These are phyloP conservation scores for Cyberlindnera veronae DNA, from an alignment of 805 yeast species.

Conservation along the genomic window DNA sequence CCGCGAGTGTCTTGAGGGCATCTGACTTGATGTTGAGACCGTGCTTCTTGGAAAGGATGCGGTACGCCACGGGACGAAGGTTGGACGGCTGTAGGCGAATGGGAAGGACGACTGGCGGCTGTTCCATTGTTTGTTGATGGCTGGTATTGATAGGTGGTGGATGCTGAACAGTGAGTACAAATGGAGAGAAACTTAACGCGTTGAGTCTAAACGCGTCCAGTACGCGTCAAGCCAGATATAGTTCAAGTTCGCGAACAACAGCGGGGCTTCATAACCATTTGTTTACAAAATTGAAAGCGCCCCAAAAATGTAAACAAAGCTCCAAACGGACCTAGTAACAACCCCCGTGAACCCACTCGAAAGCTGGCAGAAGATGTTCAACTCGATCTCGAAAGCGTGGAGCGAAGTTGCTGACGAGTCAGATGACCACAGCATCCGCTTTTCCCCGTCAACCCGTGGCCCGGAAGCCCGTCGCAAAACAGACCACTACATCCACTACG, in stretches of 20 bases:
- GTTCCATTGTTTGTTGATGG: conserved; percentile 15
- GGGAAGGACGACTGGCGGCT: conserved; percentile 51
- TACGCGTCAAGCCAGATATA: conserved; percentile 10
- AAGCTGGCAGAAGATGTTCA: conserved; percentile 17
- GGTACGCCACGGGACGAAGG: conserved; percentile 86
- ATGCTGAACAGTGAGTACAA: too few relatives aligned
- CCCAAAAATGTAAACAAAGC: conserved; percentile 8
- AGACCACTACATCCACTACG: conserved; percentile 18
- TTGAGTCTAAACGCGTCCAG: background rate
- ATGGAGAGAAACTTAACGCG: too few relatives aligned
- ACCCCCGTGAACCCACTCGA: background rate
- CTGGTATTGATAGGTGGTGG: too few relatives aligned
- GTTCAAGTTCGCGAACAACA: conserved; percentile 1
- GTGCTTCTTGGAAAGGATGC: conserved; percentile 86
- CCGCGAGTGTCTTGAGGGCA: conserved; percentile 71
- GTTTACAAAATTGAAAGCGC: background rate
- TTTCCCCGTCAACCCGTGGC: conserved; percentile 14
- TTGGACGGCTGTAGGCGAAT: conserved; percentile 75
- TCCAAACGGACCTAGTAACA: too few relatives aligned
- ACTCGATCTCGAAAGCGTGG: conserved; percentile 24
- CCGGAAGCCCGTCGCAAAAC: background rate
- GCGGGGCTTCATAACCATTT: conserved; percentile 2
- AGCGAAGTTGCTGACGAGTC: conserved; percentile 21
- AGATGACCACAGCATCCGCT: conserved; percentile 11
- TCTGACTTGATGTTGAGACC: conserved; percentile 87